Evolutionary conservation across 2,329 filamentous ascomycete species (phyloP), one percentile per base, ranked within the genome.

Genomic region (Colletotrichum phormii): DNA sequence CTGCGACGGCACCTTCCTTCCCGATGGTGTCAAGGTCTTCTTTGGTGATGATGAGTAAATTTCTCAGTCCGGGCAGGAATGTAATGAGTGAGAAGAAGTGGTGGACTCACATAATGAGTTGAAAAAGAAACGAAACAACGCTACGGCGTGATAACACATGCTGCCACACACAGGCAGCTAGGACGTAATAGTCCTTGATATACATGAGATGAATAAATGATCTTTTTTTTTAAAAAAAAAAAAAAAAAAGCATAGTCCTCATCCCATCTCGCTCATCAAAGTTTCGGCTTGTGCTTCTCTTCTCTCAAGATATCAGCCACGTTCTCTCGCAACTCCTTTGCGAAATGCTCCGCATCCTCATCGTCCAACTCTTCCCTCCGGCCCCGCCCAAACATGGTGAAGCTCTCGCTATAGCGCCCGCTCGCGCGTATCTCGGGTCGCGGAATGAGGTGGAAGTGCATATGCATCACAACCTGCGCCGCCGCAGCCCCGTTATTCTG

Each of bases 401-500:
- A 95, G 79, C 91, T 91, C 85, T 89, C 87, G 71, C 89, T 89
- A 77, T 84, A 84, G 59, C 84, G 80, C 7, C 85, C 87, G 75
- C 85, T 88, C 59, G 84, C 88, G 76, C 85, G 86, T 71, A 89
- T 89, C 83, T 93, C 90, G 0, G 95, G 95, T 49, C 96, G 86
- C 0, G 96, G 96, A 42, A 99, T 97, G 64, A 98, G 89, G 78
- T 99, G 97, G 81, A 97, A 98, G 82, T 99, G 96, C 61, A 97
- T 92, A 82, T 98, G 96, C 26, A 93, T 93, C 2, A 98, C 95
- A 18, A 98, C 95, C 84, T 98, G 96, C 2, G 95, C 95, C 2
- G 96, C 96, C 37, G 95, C 90, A 4, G 92, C 92, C 18, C 96
- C 95, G 77, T 98, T 98, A 81, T 98, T 98, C 85, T 98, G 96